These are phyloP conservation scores for Macadamia tetraphylla DNA, from an alignment of 164 flowering plant genomes.

Conservation along the genomic window DNA sequence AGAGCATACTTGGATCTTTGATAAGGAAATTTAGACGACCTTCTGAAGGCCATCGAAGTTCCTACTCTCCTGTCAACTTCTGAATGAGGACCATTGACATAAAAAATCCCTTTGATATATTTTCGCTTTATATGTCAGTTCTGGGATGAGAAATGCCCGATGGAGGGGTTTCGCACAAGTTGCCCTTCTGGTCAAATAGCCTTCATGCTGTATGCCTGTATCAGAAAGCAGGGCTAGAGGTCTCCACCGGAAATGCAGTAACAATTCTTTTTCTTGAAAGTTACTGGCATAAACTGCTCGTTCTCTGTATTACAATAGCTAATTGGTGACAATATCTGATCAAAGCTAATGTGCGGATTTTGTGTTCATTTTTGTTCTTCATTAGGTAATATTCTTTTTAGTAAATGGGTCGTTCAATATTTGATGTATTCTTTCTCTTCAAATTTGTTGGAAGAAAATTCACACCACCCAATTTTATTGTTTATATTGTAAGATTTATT, in stretches of 20 bases:
- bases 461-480: too few species aligned
- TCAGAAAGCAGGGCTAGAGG: too few species aligned
- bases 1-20: conserved; percentile 43
- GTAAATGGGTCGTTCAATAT: conserved; percentile 15
- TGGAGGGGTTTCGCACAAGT: neutral
- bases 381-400: conserved; percentile 27
- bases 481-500: too few species aligned
- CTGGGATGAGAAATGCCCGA: neutral
- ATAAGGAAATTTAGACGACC: conserved; percentile 55
- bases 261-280: neutral
- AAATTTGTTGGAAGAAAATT: too few species aligned
- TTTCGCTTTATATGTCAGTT: neutral
- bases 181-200: neutral
- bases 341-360: neutral
- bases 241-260: neutral
- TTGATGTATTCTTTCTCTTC: too few species aligned
- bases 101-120: neutral
- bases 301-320: neutral
- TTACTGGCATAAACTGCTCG: neutral
- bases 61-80: conserved; percentile 70
- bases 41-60: conserved; percentile 43
- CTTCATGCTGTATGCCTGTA: neutral
- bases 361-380: neutral
- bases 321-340: neutral
- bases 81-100: conserved; percentile 25